Evolutionary conservation across 2,329 filamentous ascomycete species (phyloP), one percentile per base, ranked within the genome.

Genomic region (Tolypocladium album): DNA sequence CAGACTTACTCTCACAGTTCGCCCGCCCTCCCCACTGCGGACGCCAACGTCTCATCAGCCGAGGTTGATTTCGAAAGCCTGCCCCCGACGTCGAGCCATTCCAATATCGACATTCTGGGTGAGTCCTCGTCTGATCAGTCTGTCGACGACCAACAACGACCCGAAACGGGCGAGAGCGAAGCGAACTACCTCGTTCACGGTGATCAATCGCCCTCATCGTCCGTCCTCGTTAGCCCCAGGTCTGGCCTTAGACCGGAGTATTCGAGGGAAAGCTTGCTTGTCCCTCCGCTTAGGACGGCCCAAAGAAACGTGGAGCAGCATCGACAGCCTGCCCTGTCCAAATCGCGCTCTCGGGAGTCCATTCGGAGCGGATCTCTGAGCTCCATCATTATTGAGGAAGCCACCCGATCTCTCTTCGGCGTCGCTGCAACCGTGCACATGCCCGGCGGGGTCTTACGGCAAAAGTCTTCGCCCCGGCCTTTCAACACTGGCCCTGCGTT

Each of bases 251-350:
- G 74, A 7, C 72, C 73, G 24, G 76, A 78, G 59, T 86, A 82
- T 67, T 87, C 85, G 0, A 82, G 83, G 63, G 84, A 87, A 66
- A 87, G 83, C 63, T 73, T 87, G 38, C 67, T 82, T 15, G 81
- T 87, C 17, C 75, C 81, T 11, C 83, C 84, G 0, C 71, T 87
- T 22, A 75, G 77, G 55, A 77, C 81, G 11, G 71, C 71, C 58
- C 78, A 75, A 66, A 75, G 76, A 63, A 73, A 71, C 31, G 80
- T 81, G 55, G 82, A 85, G 55, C 75, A 72, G 34, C 72, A 74
- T 53, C 81, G 85, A 55, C 75, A 72, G 27, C 72, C 81, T 36
- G 77, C 76, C 4, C 76, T 81, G 62, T 76, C 77, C 65, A 80
- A 76, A 65, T 75, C 78, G 40, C 73, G 76, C 39, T 84, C 83